These are phyloP conservation scores for Curvularia hawaiiensis DNA, from an alignment of 2,329 filamentous ascomycete species.

Conservation along the genomic window DNA sequence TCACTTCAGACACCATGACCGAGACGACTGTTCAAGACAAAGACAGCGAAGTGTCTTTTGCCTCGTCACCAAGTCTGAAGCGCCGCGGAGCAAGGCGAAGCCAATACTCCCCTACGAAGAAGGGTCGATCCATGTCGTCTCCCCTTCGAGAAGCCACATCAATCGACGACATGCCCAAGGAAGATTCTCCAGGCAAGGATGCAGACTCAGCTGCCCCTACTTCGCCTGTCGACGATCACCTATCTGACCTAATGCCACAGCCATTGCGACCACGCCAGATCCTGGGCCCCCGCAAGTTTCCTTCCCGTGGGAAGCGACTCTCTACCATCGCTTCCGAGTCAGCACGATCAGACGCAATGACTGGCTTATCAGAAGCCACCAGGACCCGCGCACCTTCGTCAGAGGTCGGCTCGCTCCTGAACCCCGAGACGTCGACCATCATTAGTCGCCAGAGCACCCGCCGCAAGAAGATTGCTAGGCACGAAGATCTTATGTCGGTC, in stretches of 20 bases:
- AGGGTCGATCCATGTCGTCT: conserved; percentile 42
- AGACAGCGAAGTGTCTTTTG: conserved; percentile 28
- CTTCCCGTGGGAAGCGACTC: conserved; percentile 60
- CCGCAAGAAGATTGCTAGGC: conserved; percentile 77
- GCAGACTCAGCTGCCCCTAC: conserved; percentile 37
- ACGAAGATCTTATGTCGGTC: conserved; percentile 92
- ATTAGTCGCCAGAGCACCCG: conserved; percentile 55
- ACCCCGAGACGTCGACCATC: conserved; percentile 44
- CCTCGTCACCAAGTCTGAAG: conserved; percentile 43
- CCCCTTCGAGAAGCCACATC: conserved; percentile 34
- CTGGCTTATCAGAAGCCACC: conserved; percentile 26
- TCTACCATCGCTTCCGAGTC: conserved; percentile 62
- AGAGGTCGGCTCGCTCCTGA: conserved; percentile 36
- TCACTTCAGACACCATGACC: conserved; percentile 27
- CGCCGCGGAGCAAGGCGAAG: conserved; percentile 47
- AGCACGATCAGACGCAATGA: conserved; percentile 34
- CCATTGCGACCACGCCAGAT: conserved; percentile 43
- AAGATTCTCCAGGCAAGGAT: conserved; percentile 31
- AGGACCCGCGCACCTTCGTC: conserved; percentile 30
- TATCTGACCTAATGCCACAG: conserved; percentile 40
- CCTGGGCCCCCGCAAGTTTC: conserved; percentile 53
- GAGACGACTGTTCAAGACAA: conserved; percentile 24
- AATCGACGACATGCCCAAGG: conserved; percentile 29
- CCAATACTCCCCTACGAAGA: conserved; percentile 51
- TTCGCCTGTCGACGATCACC: conserved; percentile 45